A percentile compares a stretch with the other conserved stretches of the same genome.
phyloP scores from a whole-genome alignment of 2,329 filamentous ascomycete species.

The Penicillium rolfsii region DNA sequence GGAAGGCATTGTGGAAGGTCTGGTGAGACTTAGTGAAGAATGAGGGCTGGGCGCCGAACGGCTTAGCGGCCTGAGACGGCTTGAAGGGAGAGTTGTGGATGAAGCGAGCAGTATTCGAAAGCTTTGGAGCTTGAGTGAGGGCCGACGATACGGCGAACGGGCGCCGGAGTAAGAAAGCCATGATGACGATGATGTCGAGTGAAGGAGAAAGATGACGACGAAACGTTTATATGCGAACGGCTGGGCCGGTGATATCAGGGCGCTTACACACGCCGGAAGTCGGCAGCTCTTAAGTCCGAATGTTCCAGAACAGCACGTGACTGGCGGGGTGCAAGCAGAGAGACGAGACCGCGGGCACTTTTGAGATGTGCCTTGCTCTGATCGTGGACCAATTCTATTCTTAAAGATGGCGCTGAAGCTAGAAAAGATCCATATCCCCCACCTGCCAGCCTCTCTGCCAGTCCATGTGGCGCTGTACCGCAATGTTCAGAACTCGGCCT shows the following conservation, averaged over 20 bases:
- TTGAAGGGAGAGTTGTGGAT: constrained; percentile 64
- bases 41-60: constrained; percentile 43
- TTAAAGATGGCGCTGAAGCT: constrained; percentile 46
- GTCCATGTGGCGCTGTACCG: constrained; percentile 77
- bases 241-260: constrained; percentile 33
- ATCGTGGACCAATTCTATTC: constrained; percentile 9
- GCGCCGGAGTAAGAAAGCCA: constrained; percentile 67
- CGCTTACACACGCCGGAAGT: constrained; percentile 26
- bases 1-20: constrained; percentile 64
- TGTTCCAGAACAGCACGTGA: constrained; percentile 27
- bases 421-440: constrained; percentile 72
- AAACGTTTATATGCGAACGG: constrained; percentile 25
- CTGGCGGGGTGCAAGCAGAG: constrained; percentile 6
- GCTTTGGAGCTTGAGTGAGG: constrained; percentile 60
- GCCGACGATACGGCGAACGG: constrained; percentile 65
- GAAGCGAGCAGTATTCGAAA: constrained; percentile 55
- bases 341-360: background rate
- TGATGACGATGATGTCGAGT: constrained; percentile 40
- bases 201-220: constrained; percentile 17
- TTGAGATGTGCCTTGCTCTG: constrained; percentile 20
- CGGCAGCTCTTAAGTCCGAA: constrained; percentile 30
- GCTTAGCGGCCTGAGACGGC: constrained; percentile 48
- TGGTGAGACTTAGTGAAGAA: constrained; percentile 58
- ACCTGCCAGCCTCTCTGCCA: constrained; percentile 68
- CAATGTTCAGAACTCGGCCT: constrained; percentile 74